Base-by-base conservation (phyloP, 106 monocot genomes). In the Xerophyta viscosa region DNA sequence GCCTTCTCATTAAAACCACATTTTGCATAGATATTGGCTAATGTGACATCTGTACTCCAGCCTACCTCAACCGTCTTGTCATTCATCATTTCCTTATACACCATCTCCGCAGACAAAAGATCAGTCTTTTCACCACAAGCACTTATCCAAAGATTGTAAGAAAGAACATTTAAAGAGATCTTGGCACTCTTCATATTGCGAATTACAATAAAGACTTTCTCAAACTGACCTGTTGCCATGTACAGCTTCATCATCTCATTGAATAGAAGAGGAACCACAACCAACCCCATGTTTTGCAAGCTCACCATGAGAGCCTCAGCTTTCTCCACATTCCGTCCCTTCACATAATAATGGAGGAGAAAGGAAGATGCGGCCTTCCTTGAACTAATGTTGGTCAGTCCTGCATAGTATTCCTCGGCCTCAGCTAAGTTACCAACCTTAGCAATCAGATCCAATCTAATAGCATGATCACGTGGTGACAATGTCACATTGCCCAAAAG, bases 231-330 rank as follows among this genome's bases (percentile, higher is more conserved):
- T 27, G 50, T 80, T 36, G 87, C 72, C 50, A 65, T 31, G 41
- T 87, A 87, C 10, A 92, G 67, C 60, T 92, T 92, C 83, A 92
- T 83, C 68, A 87, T 92, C 67, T 87, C 92, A 67, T 77, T 77
- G 61, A 71, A 92, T 33, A 68, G 82, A 24, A 77, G 68, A 70
- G 70, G 71, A 68, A 50, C 54, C 37, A 76, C 78, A 10, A 66
- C 37, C n/a, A 80, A 24, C 24, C 82, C 82, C 41, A 51, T 45
- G 12, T 50, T 80, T 52, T 66, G 67, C 46, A 87, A 42, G 56
- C 64, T 70, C 20, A 23, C 28, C 78, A 82, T 68, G 23, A 87
- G 59, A 27, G 60, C 46, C 58, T 92, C 92, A 21, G 92, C 79
- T 61, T 74, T 73, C n/a, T 54, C 37, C 17, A 77, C 19, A 41